These are phyloP conservation scores for Ceratobasidium papillatum DNA, from an alignment of 1,284 basidiomycete species.

Conservation along the genomic window DNA sequence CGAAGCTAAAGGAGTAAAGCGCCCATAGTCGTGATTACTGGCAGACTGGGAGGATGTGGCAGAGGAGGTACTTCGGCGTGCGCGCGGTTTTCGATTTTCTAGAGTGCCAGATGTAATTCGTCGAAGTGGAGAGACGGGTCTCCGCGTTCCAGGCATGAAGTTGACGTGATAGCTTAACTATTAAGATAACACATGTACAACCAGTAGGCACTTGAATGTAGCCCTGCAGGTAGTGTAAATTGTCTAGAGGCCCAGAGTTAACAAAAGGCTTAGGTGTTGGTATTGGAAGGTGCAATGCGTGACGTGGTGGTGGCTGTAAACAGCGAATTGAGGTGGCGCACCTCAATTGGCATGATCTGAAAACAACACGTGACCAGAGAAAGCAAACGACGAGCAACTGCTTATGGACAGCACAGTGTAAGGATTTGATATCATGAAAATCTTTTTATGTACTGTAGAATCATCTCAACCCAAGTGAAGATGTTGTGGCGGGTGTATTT, in stretches of 20 bases:
- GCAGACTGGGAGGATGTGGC: constrained; percentile 1
- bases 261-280: not conserved
- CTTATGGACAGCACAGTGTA: no score
- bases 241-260: no score
- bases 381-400: no score
- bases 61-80: constrained; percentile 22
- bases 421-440: no score
- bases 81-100: constrained; percentile 10
- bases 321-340: not conserved
- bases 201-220: not conserved
- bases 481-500: no score
- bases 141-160: constrained; percentile 13
- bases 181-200: not conserved
- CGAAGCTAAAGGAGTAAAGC: constrained; percentile 29
- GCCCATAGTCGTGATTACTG: constrained; percentile 28
- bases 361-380: not conserved
- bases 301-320: not conserved
- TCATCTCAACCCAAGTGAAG: no score
- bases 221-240: no score
- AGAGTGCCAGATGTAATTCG: constrained; percentile 4
- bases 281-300: no score
- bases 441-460: no score
- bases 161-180: not conserved
- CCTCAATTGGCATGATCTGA: not conserved
- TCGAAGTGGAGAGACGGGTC: constrained; percentile 25